Conservation (phyloP, 1,284 basidiomycete species). For the Marasmius fiardii region DNA sequence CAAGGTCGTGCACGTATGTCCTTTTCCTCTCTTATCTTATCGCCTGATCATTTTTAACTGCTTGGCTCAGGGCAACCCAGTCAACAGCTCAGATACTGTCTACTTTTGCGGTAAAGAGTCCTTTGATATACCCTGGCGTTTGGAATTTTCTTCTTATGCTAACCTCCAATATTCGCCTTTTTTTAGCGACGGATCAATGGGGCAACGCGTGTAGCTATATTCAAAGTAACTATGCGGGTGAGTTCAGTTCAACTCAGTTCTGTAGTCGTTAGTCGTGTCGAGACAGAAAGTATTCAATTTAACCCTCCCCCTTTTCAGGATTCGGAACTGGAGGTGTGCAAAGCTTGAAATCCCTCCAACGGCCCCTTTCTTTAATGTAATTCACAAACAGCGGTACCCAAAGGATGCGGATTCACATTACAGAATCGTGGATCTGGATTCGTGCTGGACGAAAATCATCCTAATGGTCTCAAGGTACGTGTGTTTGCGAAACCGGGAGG, state of each 20-base stretch:
- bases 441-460: constrained; percentile 74
- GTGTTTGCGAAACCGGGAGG: background rate
- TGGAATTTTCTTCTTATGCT: constrained; percentile 5
- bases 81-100: constrained; percentile 87
- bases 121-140: background rate
- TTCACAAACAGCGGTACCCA: constrained; percentile 66
- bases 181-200: constrained; percentile 82
- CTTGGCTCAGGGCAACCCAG: constrained; percentile 66
- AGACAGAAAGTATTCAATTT: too few species aligned
- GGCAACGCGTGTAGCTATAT: constrained; percentile 96
- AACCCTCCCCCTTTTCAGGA: constrained; percentile 32
- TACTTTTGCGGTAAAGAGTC: constrained; percentile 75
- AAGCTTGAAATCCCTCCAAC: background rate
- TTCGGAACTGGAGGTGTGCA: constrained; percentile 72
- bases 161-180: constrained; percentile 1
- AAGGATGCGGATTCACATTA: constrained; percentile 92
- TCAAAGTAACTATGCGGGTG: constrained; percentile 86
- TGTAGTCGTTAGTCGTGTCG: background rate
- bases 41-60: background rate
- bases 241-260: constrained; percentile 21
- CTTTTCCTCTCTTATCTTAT: background rate
- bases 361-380: background rate
- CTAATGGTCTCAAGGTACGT: constrained; percentile 70
- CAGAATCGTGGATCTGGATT: constrained; percentile 94
- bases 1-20: constrained; percentile 62